Evolutionary conservation across 2,329 filamentous ascomycete genomes (phyloP).

Genomic region (Lasiodiplodia sp.): DNA sequence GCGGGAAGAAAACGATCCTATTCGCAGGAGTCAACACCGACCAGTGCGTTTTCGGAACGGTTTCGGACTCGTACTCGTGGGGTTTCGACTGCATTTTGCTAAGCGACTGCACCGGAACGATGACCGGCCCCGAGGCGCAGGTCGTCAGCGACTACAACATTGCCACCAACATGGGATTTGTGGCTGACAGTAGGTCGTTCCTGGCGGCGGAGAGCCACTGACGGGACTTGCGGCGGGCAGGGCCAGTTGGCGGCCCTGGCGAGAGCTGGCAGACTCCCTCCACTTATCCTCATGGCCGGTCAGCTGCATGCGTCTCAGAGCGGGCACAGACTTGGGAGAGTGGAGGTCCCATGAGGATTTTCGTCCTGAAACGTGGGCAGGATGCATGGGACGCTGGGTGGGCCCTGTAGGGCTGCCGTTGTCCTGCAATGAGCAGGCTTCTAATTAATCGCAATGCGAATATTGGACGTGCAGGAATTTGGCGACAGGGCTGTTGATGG

Average conservation of each 20-base stretch:
- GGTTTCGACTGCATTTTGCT: constrained; percentile 53
- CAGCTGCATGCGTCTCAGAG: not conserved
- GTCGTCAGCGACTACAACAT: constrained; percentile 51
- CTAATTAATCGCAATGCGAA: not conserved
- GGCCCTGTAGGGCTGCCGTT: not conserved
- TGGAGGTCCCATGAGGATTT: not conserved
- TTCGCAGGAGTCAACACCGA: constrained; percentile 54
- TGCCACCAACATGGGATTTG: constrained; percentile 53
- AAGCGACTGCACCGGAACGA: constrained; percentile 51
- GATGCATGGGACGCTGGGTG: not conserved
- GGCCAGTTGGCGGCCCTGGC: not conserved
- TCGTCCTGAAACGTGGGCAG: not conserved
- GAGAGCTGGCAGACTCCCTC: not conserved
- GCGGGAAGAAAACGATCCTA: constrained; percentile 51
- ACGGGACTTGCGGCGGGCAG: not conserved
- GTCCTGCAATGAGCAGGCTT: not conserved
- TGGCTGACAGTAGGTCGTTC: constrained; percentile 47
- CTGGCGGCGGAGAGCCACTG: constrained; percentile 18
- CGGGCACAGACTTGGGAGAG: not conserved
- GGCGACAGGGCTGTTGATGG: not conserved
- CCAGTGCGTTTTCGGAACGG: constrained; percentile 52
- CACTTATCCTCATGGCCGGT: not conserved
- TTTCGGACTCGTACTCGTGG: constrained; percentile 52
- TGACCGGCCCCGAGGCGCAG: constrained; percentile 50
- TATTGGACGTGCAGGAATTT: not conserved